Evolutionary conservation across 2,329 filamentous ascomycete species (phyloP).

Genomic region (Aureobasidium pullulans): DNA sequence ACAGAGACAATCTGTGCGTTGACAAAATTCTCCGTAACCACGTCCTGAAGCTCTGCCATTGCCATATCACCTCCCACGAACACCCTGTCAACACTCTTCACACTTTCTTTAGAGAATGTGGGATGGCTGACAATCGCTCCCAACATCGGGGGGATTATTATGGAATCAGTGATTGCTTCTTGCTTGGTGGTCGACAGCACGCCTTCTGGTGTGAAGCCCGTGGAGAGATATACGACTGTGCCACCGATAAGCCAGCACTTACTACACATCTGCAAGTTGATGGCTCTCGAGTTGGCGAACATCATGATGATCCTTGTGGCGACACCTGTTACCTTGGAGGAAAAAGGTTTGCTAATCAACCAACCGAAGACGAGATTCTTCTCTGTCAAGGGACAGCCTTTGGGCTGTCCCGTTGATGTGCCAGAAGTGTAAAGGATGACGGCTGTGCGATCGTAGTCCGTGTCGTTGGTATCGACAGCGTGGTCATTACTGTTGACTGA

Average conservation of each 20-base stretch:
- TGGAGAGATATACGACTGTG: neutral
- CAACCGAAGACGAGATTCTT: neutral
- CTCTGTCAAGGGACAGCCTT: conserved; percentile 1
- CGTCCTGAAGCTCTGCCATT: neutral
- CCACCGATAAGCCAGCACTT: neutral
- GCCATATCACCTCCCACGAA: neutral
- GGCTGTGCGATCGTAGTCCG: neutral
- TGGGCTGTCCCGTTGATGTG: conserved; percentile 5
- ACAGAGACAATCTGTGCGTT: neutral
- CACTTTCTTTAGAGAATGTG: neutral
- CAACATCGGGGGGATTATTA: neutral
- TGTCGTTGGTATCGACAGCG: neutral
- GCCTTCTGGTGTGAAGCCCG: neutral
- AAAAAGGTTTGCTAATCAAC: neutral
- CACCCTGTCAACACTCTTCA: neutral
- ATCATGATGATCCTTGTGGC: neutral
- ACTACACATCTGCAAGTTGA: neutral
- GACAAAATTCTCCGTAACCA: neutral
- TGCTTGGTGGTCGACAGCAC: neutral
- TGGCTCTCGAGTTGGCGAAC: conserved; percentile 3
- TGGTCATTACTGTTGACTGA: neutral
- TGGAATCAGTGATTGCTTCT: neutral
- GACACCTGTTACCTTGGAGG: neutral
- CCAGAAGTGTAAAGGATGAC: neutral
- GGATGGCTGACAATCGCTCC: neutral